phyloP scores from a whole-genome alignment of 768 basidiomycete genomes.

The Xerocomus brunneocitrinus region DNA sequence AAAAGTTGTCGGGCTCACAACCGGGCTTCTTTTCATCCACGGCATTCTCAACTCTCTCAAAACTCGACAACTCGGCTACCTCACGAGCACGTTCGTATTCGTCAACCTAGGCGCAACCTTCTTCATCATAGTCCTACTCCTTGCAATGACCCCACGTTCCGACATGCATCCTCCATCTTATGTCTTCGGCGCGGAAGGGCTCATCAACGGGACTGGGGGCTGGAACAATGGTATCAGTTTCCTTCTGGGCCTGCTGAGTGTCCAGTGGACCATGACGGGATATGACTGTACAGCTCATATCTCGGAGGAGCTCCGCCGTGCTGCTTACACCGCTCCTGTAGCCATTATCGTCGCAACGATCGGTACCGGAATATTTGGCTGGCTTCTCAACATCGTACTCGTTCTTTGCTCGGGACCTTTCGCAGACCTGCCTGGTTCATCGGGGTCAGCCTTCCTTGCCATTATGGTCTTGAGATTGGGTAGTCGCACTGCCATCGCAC shows the following conservation, averaged over 20 bases:
- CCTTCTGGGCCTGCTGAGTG: constrained; percentile 43
- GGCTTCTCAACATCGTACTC: constrained; percentile 62
- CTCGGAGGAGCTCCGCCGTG: constrained; percentile 48
- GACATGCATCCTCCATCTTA: constrained; percentile 57
- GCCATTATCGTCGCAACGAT: constrained; percentile 43
- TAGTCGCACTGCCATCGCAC: constrained; percentile 41
- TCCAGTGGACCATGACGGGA: constrained; percentile 44
- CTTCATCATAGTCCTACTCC: constrained; percentile 40
- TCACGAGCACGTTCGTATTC: constrained; percentile 37
- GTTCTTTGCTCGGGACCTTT: constrained; percentile 55
- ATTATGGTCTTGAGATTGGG: constrained; percentile 56
- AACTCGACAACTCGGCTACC: constrained; percentile 33
- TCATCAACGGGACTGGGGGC: constrained; percentile 42
- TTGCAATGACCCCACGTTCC: constrained; percentile 39
- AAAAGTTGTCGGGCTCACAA: constrained; percentile 40
- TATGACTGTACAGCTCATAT: constrained; percentile 26
- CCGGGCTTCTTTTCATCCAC: constrained; percentile 38
- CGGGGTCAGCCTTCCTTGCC: constrained; percentile 52
- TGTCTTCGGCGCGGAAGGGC: constrained; percentile 46
- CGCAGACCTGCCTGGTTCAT: constrained; percentile 45
- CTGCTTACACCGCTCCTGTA: constrained; percentile 43
- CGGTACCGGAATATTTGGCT: constrained; percentile 49
- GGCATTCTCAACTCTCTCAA: constrained; percentile 44
- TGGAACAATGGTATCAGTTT: constrained; percentile 39
- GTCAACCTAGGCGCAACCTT: constrained; percentile 42